Conservation (phyloP, 1,139 yeast species). For the Candida pseudoviswanathii region DNA sequence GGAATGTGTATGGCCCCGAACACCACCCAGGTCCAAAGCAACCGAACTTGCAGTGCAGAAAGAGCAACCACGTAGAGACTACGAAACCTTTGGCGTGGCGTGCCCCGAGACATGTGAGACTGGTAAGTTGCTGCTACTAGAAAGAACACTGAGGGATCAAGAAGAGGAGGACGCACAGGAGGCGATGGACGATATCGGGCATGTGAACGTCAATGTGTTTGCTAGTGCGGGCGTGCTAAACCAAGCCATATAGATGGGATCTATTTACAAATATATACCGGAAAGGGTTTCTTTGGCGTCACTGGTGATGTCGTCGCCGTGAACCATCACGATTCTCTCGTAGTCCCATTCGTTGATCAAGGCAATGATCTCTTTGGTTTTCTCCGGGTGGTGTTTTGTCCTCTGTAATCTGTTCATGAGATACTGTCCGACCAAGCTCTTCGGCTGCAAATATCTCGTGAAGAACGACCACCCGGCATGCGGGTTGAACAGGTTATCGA, state of each 20-base stretch:
- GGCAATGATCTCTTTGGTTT: slow-evolving; percentile 23
- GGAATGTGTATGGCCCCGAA: slow-evolving; percentile 15
- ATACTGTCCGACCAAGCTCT: slow-evolving; percentile 24
- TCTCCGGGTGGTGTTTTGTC: slow-evolving; percentile 16
- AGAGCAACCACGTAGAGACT: neutral
- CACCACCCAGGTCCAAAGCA: neutral
- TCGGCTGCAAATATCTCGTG: slow-evolving; percentile 32
- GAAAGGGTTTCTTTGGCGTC: slow-evolving; percentile 28
- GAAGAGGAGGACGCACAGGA: slow-evolving; percentile 7
- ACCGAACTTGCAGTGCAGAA: neutral
- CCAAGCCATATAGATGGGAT: neutral
- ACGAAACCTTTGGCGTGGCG: neutral
- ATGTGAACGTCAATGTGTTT: slow-evolving; percentile 11
- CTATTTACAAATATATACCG: slow-evolving; percentile 7
- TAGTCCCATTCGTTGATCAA: slow-evolving; percentile 40
- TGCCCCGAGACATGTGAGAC: neutral
- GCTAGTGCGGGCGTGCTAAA: neutral
- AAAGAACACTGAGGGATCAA: neutral
- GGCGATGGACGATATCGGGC: slow-evolving; percentile 16
- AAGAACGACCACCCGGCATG: slow-evolving; percentile 31
- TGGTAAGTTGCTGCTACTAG: neutral
- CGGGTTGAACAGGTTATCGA: slow-evolving; percentile 24
- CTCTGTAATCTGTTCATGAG: slow-evolving; percentile 19
- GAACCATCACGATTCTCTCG: slow-evolving; percentile 47
- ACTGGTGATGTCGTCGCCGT: slow-evolving; percentile 44